Evolutionary conservation across 2,329 filamentous ascomycete genomes (phyloP), one percentile per base, ranked within the genome.

Genomic region (Cercospora sp.): DNA sequence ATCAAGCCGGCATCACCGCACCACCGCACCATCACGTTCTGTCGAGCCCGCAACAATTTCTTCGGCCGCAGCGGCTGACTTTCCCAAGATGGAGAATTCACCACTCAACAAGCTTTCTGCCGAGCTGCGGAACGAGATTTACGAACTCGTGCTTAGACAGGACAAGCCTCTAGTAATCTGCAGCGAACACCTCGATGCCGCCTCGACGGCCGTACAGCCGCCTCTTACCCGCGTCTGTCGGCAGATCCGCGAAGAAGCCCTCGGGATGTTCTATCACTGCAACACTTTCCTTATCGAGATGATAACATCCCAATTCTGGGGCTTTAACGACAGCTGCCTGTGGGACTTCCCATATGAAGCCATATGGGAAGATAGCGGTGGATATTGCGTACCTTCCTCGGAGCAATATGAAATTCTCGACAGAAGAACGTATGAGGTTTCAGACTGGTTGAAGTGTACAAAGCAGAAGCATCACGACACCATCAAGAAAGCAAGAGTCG

Each of bases 41-140:
- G 5, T 45, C 16, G 6, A 18, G 39, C 39, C 39, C 5, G 16
- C 1, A 36, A 36, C 45, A 20, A 23, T 23, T 4, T 51, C 45
- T 23, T 23, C 45, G 20, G 42, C n/a, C 42, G 42, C 20, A 18
- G 16, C 42, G 6, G 3, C 42, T 18, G 3, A 18, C 1, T 28
- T 6, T 12, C 18, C 3, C 8, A 2, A 16, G 4, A 42, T 61
- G 59, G 59, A 61, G 59, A 36, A 45, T 5, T 61, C 59, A 20
- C 33, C 59, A 5, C 23, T 61, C 18, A 45, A 61, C 59, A 23
- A 61, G 30, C 59, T 60, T 42, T 28, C 58, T 3, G 58, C 58
- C 33, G 58, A 60, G n/a, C 18, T 60, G 13, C 30, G 58, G 1
- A 60, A 60, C 58, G 10, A 39, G 36, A 60, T 36, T 5, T 60